Evolutionary conservation across 2,329 filamentous ascomycete species (phyloP), one percentile per base, ranked within the genome.

Genomic region (Teratosphaeriaceae sp.): DNA sequence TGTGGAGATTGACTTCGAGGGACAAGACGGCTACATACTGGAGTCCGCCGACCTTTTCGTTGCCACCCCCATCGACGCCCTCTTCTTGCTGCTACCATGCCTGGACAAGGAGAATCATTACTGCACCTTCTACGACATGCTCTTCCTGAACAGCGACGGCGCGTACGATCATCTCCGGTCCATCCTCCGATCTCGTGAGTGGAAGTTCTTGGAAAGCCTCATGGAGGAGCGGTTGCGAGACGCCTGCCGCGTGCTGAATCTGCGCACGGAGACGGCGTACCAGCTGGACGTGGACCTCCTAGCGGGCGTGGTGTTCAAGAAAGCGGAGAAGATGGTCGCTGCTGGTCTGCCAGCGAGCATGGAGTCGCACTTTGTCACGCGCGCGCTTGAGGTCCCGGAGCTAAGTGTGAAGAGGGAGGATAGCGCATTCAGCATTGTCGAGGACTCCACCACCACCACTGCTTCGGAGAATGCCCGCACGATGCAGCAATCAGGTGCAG

Each of bases 241-340:
- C 1, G 73, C 92, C 4, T 94, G 89, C 65, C 88, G 96, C 56
- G 83, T 76, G 0, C 84, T 94, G 9, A 84, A 92, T 24, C 84
- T 92, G n/a, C 84, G 92, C 21, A 85, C 85, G 86, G 88, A 96
- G 63, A 78, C 69, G 42, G 88, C 96, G 85, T 95, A 85, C 64
- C 79, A 88, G 11, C 68, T 94, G 19, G 92, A 74, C 54, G 75
- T 85, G 56, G 67, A 72, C 11, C 94, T 88, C 59, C 74, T 96
- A 1, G 57, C 84, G 5, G 58, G 64, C 2, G 73, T 82, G 43
- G 58, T 97, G 1, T 49, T 89, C 5, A 58, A 65, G 15, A 97
- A 96, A 63, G 88, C 88, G 4, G 72, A 74, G 47, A 72, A 72
- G 4, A 84, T 94, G 73, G 72, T 74, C n/a, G 64, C 68, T 3